These are phyloP conservation scores for Salvia hispanica DNA, from an alignment of 257 asterid species.

Conservation along the genomic window DNA sequence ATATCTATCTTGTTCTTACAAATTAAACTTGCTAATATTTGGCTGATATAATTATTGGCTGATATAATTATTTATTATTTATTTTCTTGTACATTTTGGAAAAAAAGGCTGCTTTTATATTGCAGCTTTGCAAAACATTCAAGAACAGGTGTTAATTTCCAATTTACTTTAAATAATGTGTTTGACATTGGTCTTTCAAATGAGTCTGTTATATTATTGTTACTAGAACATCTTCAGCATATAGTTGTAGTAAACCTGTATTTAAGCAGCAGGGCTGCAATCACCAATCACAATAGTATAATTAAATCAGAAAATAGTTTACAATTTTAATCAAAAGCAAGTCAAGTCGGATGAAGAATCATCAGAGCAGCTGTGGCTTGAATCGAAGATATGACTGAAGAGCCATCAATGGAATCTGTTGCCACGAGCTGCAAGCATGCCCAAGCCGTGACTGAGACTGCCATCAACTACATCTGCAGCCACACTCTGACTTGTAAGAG, in stretches of 20 bases:
- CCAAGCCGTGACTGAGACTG: neutral
- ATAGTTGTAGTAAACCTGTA: neutral
- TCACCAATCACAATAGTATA: conserved; percentile 15
- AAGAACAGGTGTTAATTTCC: neutral
- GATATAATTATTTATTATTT: too few relatives aligned
- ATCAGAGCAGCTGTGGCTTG: neutral
- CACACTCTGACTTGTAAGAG: neutral
- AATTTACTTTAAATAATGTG: neutral
- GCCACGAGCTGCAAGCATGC: neutral
- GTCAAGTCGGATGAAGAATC: neutral
- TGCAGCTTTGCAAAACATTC: neutral
- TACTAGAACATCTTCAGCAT: conserved; percentile 14
- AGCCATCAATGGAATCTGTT: neutral
- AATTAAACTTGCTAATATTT: too few relatives aligned
- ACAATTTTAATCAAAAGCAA: neutral
- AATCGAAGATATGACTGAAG: neutral
- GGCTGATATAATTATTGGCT: too few relatives aligned
- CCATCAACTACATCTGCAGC: neutral
- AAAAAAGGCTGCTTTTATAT: too few relatives aligned
- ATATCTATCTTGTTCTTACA: neutral
- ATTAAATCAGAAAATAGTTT: conserved; percentile 21
- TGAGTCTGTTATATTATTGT: conserved; percentile 12
- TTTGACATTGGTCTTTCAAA: conserved; percentile 32
- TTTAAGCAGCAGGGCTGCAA: neutral
- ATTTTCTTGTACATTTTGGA: neutral